phyloP scores from a whole-genome alignment of 2,329 filamentous ascomycete genomes.

The Elsinoe australis region DNA sequence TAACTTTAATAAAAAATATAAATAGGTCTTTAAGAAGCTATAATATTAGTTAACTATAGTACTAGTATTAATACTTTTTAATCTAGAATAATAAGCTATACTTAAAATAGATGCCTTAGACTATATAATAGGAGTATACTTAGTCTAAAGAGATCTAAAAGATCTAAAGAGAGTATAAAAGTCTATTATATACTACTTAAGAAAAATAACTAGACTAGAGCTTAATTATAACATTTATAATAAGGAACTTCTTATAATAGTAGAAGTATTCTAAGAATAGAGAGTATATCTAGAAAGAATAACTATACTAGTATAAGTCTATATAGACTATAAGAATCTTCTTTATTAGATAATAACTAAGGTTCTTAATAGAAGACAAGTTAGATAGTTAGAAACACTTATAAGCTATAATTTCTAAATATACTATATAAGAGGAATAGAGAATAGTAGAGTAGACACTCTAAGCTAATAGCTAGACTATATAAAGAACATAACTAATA shows the following conservation, averaged over 20 bases:
- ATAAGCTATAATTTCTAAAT: slow-evolving; percentile 18
- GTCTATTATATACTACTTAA: slow-evolving; percentile 15
- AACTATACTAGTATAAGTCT: slow-evolving; percentile 3
- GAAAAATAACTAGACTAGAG: slow-evolving; percentile 15
- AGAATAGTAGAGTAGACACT: slow-evolving; percentile 1
- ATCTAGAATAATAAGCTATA: slow-evolving; percentile 1
- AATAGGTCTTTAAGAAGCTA: slow-evolving; percentile 12
- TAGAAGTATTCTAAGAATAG: slow-evolving; percentile 19
- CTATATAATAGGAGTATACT: slow-evolving; percentile 13
- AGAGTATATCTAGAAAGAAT: slow-evolving; percentile 16
- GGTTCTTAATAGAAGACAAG: slow-evolving; percentile 15
- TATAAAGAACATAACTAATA: background rate
- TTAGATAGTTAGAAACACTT: slow-evolving; percentile 17
- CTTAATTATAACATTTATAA: slow-evolving; percentile 19
- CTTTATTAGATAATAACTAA: slow-evolving; percentile 1
- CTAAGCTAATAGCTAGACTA: slow-evolving; percentile 9
- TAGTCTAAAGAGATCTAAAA: slow-evolving; percentile 8
- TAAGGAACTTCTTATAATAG: slow-evolving; percentile 19
- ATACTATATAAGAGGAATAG: slow-evolving; percentile 1
- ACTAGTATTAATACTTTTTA: slow-evolving; percentile 16
- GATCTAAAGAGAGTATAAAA: background rate
- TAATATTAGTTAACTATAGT: slow-evolving; percentile 17
- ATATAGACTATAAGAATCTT: slow-evolving; percentile 19
- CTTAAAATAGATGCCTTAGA: slow-evolving; percentile 19
- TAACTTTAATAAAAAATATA: background rate